Base-by-base conservation (phyloP, 2,329 filamentous ascomycete species). In the Phialophora macrospora region DNA sequence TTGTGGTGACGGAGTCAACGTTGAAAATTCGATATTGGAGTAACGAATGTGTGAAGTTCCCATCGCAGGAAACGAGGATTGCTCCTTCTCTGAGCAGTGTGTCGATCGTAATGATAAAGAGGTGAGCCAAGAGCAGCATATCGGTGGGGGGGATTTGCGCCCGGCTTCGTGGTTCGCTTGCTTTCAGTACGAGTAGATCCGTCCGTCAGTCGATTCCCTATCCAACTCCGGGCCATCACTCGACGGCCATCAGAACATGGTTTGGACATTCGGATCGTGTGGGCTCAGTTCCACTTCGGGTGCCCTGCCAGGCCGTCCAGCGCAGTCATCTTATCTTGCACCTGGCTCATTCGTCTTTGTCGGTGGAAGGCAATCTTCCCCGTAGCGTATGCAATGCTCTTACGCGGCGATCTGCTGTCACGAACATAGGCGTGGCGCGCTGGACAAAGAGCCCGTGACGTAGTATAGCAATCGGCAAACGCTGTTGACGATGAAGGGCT, bases 381-480 rank as follows among this genome's bases (percentile, higher is more conserved):
- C 9, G 6, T n/a, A 22, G n/a, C 24, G 56, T 12, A 49, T 9
- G 8, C 12, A 49, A 20, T 34, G 24, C 30, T 34, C 41, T 32
- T 34, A n/a, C 56, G 6, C 41, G 24, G 8, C 24, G 46, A 48
- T n/a, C 14, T 20, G 28, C 34, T 34, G 59, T 56, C 59, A 52
- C 51, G 66, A 52, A 52, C 66, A 68, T 17, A 66, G n/a, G 30
- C 66, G 64, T 17, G 60, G 49, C 12, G 67, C 65, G n/a, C 41
- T 63, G 4, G 67, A 68, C 57, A 58, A 46, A 8, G 67, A 66
- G 7, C 69, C 70, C 38, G 65, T 68, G 22, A 67, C 17, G 55
- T 70, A 71, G 55, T 68, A 72, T 49, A 69, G 59, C n/a, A 71
- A 41, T 20, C 65, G 57, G 60, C 71, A 72, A 24, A 72, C 24